Conservation (phyloP, 225 moss, liverwort and hornwort genomes). For the Pseudoscleropodium purum region DNA sequence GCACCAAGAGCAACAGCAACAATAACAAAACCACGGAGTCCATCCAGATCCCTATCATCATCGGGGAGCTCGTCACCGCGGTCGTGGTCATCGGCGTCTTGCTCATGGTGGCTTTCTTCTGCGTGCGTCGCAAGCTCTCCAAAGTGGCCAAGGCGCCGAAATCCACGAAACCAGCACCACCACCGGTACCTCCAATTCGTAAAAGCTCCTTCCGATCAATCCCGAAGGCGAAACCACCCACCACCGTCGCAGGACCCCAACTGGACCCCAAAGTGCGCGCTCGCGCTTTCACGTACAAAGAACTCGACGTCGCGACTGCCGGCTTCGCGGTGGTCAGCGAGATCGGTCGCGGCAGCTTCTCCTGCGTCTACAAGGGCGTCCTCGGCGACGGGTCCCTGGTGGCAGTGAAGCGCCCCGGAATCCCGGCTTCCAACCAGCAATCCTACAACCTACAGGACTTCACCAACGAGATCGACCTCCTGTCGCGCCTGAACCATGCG, state of each 20-base stretch:
- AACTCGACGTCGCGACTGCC: constrained; percentile 43
- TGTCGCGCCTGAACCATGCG: constrained; percentile 64
- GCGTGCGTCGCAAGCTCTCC: constrained; percentile 45
- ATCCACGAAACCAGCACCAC: background rate
- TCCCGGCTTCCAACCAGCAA: constrained; percentile 18
- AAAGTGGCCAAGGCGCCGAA: background rate
- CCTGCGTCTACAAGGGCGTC: constrained; percentile 49
- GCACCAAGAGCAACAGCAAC: background rate
- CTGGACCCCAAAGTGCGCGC: constrained; percentile 37
- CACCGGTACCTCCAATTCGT: background rate
- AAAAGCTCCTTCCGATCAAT: constrained; percentile 34
- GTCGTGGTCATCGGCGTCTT: constrained; percentile 56
- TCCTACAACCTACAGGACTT: constrained; percentile 43
- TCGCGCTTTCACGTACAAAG: constrained; percentile 39
- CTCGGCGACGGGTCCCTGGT: constrained; percentile 35
- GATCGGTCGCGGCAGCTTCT: constrained; percentile 63
- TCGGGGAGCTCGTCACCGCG: constrained; percentile 60
- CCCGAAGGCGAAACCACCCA: constrained; percentile 6
- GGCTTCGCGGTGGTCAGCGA: constrained; percentile 24
- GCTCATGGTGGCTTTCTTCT: constrained; percentile 59
- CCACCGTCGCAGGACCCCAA: background rate
- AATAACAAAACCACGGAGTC: constrained; percentile 14
- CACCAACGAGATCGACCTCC: constrained; percentile 55
- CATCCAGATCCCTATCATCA: constrained; percentile 67
- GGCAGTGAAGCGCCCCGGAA: constrained; percentile 43